Evolutionary conservation across 2,329 filamentous ascomycete species (phyloP).

Genomic region (Sordariomycetes sp.): DNA sequence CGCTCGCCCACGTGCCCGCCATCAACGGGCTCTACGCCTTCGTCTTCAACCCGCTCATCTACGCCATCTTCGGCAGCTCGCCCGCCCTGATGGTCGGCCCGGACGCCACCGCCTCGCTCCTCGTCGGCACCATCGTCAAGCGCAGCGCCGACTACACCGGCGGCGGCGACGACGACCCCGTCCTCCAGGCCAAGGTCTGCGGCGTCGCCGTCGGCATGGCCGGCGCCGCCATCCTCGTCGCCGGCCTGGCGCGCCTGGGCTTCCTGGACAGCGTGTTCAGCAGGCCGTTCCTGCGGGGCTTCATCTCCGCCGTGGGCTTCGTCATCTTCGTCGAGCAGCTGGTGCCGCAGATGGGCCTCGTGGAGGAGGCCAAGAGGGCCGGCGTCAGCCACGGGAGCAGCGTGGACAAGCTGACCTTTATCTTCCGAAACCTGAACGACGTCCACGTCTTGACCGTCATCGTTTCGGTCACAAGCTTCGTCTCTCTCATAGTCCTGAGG

Average conservation of each 20-base stretch:
- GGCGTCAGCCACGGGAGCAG: conserved; percentile 76
- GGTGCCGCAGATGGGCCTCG: conserved; percentile 79
- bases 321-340: conserved; percentile 94
- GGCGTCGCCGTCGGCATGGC: conserved; percentile 83
- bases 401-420: conserved; percentile 74
- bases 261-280: conserved; percentile 94
- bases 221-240: conserved; percentile 78
- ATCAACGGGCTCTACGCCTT: conserved; percentile 93
- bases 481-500: conserved; percentile 84
- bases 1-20: conserved; percentile 83
- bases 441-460: conserved; percentile 66
- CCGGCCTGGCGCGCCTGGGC: conserved; percentile 74
- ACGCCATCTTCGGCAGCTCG: conserved; percentile 83
- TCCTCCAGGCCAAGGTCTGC: conserved; percentile 69
- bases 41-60: conserved; percentile 83
- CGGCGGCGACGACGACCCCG: conserved; percentile 50
- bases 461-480: conserved; percentile 70
- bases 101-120: conserved; percentile 83
- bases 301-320: conserved; percentile 94
- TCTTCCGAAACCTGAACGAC: conserved; percentile 54
- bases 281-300: conserved; percentile 82
- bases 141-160: conserved; percentile 62
- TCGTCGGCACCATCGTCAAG: conserved; percentile 80
- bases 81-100: conserved; percentile 91
- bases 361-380: conserved; percentile 47